These are phyloP conservation scores for Mucor circinelloides DNA, from an alignment of 371 early-diverging fungal genomes.

Conservation along the genomic window DNA sequence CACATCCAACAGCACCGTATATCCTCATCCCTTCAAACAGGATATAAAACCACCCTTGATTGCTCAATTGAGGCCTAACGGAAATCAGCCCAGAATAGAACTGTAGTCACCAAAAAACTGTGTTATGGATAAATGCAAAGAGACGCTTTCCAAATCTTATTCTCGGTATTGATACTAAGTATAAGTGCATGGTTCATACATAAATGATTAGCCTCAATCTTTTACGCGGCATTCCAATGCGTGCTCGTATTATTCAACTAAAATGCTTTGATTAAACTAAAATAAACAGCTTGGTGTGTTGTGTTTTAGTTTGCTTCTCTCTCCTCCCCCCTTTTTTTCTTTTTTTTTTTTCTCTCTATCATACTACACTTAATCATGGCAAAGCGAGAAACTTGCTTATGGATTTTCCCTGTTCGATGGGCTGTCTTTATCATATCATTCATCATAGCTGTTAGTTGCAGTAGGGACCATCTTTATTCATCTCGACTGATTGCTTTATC, in stretches of 20 bases:
- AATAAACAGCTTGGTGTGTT: not conserved
- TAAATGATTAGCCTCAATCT: not conserved
- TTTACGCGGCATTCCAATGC: constrained; percentile 2
- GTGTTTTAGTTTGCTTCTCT: not conserved
- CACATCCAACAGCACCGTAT: too few species aligned
- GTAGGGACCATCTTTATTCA: not conserved
- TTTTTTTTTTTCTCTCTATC: too few species aligned
- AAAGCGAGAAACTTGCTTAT: constrained; percentile 10
- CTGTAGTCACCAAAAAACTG: too few species aligned
- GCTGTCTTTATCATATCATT: constrained; percentile 10
- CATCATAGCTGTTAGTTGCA: not conserved
- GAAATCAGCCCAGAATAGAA: too few species aligned
- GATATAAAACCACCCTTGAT: too few species aligned
- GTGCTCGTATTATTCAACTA: not conserved
- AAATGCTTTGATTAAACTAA: not conserved
- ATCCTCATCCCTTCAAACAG: too few species aligned
- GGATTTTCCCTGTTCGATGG: constrained; percentile 14
- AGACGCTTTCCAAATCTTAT: too few species aligned
- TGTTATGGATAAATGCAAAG: too few species aligned
- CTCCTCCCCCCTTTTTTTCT: not conserved
- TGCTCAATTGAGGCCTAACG: too few species aligned
- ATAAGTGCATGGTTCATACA: too few species aligned
- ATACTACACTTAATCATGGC: not conserved
- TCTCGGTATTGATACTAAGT: too few species aligned
- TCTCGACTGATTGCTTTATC: not conserved